These are phyloP conservation scores for Diaporthe ampelina DNA, from an alignment of 2,329 filamentous ascomycete genomes.

Conservation along the genomic window DNA sequence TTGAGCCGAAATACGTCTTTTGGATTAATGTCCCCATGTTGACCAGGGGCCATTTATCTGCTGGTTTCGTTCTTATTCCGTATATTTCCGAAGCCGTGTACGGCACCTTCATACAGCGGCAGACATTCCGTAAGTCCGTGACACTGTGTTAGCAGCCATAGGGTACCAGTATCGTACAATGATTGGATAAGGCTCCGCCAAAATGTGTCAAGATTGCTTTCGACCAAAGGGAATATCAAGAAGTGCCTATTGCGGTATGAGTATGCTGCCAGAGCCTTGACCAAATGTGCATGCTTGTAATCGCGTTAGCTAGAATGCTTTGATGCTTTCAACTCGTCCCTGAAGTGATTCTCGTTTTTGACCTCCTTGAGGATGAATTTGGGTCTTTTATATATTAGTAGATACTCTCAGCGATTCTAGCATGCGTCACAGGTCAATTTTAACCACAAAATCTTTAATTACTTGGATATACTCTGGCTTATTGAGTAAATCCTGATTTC, in stretches of 20 bases:
- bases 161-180: background rate
- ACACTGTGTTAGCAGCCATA: conserved; percentile 5
- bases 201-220: background rate
- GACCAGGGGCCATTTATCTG: background rate
- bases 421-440: background rate
- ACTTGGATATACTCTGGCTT: background rate
- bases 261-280: background rate
- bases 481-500: background rate
- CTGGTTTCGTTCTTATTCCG: too few species aligned
- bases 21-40: background rate
- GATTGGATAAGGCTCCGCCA: background rate
- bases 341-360: background rate
- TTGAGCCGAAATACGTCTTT: too few species aligned
- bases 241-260: background rate
- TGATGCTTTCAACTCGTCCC: background rate
- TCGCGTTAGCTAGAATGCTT: too few species aligned
- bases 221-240: background rate
- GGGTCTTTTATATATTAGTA: background rate
- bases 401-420: background rate
- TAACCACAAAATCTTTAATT: background rate
- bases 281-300: too few species aligned
- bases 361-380: conserved; percentile 4
- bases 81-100: too few species aligned
- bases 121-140: background rate
- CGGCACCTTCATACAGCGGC: background rate